Evolutionary conservation across 78 protist genomes (phyloP), one percentile per base, ranked within the genome.

Genomic region (Capsaspora owczarzaki): DNA sequence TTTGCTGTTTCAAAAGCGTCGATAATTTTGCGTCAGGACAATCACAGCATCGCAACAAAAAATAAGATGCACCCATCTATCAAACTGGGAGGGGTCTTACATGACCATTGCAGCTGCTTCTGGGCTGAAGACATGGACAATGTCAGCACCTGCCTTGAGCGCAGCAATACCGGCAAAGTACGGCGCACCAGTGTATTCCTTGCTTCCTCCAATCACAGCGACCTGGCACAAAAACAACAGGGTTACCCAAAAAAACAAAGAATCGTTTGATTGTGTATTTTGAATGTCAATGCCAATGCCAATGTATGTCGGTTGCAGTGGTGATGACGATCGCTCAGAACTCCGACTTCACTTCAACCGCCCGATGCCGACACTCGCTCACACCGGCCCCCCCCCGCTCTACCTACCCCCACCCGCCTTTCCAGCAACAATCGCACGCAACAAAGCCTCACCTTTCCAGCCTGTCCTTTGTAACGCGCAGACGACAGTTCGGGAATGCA

Each of bases 161-260:
- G 87, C 74, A 16, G 87, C 2, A 6, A 83, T 51, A 10, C 81
- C 86, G 5, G 86, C 66, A 44, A 74, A 86, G 80, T 68, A 86
- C 44, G 90, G 90, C 2, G 90, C 90, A 33, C 90, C 90, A 6
- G 87, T 82, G 84, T 82, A 87, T 35, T 77, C 82, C 31, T 33
- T 2, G 47, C 53, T 38, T 19, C 90, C 90, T 0, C 90, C 90
- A 51, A 87, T 12, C 14, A 87, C 74, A 2, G 60, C 85, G 0
- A 87, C 40, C 6, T 81, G 44, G 25, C 86, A 83, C 23, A 49
- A 49, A 16, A 49, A 49, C 16, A 49, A 20, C n/a, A 49, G 16
- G 56, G 56, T 16, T 10, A 49, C 10, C 56, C n/a, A 49, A 49
- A 16, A 20, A 10, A 49, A 20, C 16, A 16, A 16, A 20, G 10